phyloP scores from a whole-genome alignment of 164 flowering plant species.

The Nymphaea thermarum region DNA sequence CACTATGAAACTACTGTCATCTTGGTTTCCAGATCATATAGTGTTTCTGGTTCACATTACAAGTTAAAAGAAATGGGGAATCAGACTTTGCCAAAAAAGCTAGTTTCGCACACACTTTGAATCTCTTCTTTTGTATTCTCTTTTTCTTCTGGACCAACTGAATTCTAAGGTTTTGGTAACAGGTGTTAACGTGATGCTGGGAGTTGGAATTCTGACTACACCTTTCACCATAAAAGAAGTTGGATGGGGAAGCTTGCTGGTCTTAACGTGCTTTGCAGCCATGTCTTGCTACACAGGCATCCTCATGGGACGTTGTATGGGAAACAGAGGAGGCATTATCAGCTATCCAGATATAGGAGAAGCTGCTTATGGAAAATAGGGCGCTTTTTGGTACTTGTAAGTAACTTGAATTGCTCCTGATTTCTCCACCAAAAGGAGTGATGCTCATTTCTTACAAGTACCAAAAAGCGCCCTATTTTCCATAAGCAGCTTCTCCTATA shows the following conservation, averaged over 20 bases:
- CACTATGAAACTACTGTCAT: not conserved
- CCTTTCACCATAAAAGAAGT: conserved; percentile 74
- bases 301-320: conserved; percentile 68
- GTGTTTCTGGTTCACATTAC: not conserved
- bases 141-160: conserved; percentile 25
- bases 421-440: too few relatives aligned
- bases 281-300: conserved; percentile 66
- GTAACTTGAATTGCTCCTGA: too few relatives aligned
- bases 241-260: conserved; percentile 62
- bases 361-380: not conserved
- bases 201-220: conserved; percentile 77
- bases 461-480: not conserved
- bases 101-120: too few relatives aligned
- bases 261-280: conserved; percentile 48
- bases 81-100: too few relatives aligned
- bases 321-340: conserved; percentile 52
- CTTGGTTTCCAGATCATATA: too few relatives aligned
- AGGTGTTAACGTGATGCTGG: too few relatives aligned
- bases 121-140: not conserved
- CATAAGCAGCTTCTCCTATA: conserved; percentile 1
- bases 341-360: conserved; percentile 18
- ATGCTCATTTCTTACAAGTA: not conserved
- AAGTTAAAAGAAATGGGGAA: too few relatives aligned
- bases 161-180: conserved; percentile 72
- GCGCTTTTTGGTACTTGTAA: not conserved